Evolutionary conservation across 495 filamentous ascomycete genomes (phyloP), one percentile per base, ranked within the genome.

Genomic region (Neurospora sp.): DNA sequence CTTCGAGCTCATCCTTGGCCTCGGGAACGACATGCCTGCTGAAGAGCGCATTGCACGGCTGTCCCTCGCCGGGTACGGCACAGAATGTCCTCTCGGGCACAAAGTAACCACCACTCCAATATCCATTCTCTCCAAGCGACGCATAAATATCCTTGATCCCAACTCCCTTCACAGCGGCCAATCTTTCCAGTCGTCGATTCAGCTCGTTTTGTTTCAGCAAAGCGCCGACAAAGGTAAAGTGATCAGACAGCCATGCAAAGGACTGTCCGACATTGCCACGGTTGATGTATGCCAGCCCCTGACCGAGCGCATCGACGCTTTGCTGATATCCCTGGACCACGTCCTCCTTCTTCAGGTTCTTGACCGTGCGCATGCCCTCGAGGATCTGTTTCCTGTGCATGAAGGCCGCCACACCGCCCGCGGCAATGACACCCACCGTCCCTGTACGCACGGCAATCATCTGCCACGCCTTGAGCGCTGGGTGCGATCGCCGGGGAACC

Each of bases 351-450:
- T 80, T 83, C 16, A 84, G 74, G 39, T 77, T 78, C 31, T 81
- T 77, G 76, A 85, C 77, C 72, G 72, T 82, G 38, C 80, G 78
- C 78, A 85, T 76, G 5, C 85, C 91, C 16, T 91, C 86, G 11
- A 90, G 86, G 48, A 99, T 88, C 71, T 90, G 85, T 54, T 92
- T 88, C 35, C 93, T 87, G 77, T 96, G 93, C 59, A 91, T 83
- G 81, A 96, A 98, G 42, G 95, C 90, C 2, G 93, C 93, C 5
- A 94, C 94, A 3, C 93, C 93, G 14, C 93, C 96, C 1, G 94
- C 94, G 1, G 94, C 92, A n/a, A 96, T 91, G 18, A 92, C 92
- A 0, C 91, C 91, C 0, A 93, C 93, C 0, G 92, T 93, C 9
- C 94, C 94, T 0, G 94, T 94, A 72, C 92, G 93, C 82, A 94